Base-by-base conservation (phyloP, 768 basidiomycete genomes). In the Leccinum olivaceopallidum region DNA sequence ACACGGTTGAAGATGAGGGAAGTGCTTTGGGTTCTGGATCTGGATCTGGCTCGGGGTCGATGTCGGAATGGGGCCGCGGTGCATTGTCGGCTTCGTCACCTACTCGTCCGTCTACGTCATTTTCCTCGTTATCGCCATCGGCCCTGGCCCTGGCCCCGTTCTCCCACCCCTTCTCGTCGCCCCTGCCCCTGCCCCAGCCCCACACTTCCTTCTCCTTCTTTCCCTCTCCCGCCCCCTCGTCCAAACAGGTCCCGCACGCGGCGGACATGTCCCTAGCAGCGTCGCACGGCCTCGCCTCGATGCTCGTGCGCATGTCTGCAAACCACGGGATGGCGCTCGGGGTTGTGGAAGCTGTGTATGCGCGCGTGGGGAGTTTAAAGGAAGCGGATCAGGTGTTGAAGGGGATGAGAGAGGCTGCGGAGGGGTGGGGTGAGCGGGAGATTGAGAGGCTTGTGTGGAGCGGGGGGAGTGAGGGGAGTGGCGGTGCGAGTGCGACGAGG, bases 321-420 rank as follows among this genome's bases (percentile, higher is more conserved):
- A 80, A 81, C 34, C 80, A 83, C 47, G 79, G 79, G 16, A 80
- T 81, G 60, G 69, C 67, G 13, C 66, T 77, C 49, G 71, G 74
- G 3, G 75, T 81, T 6, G 81, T 82, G 20, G 70, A 75, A 54
- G 68, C 69, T 14, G 72, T 83, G 30, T 82, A 77, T 61, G 37
- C 66, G 9, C 36, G 63, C 1, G 68, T 76, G 22, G 63, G 70
- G 52, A 78, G 72, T 59, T 65, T 85, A 18, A 59, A 68, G 14
- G 69, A 72, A 57, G 73, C 80, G 26, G 81, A 82, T 55, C 67
- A 70, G 50, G 69, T 78, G 47, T 66, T 81, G 62, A 64, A 63
- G 53, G 65, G 65, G 58, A 81, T 79, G 79, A 73, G 72, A 22
- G 65, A 76, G 57, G 74, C 67, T 26, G 77, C 78, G 2, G 77